phyloP scores from a whole-genome alignment of 2,329 filamentous ascomycete genomes.

The Byssoonygena ceratinophila region DNA sequence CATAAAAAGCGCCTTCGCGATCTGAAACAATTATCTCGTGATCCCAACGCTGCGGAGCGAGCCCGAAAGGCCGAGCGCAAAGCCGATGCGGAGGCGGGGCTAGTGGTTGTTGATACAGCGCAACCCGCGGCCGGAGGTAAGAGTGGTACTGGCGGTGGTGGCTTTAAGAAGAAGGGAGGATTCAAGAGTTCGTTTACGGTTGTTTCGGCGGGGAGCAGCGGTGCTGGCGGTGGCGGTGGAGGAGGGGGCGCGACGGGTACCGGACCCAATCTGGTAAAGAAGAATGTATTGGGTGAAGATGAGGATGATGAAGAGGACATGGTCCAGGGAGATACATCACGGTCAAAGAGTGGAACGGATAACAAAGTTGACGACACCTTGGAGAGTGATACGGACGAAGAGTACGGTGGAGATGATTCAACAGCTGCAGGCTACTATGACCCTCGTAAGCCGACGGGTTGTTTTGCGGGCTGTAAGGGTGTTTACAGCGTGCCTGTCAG shows the following conservation, averaged over 20 bases:
- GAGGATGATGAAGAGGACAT: constrained; percentile 26
- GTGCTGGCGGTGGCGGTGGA: constrained; percentile 17
- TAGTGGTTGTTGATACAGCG: constrained; percentile 30
- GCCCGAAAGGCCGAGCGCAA: constrained; percentile 35
- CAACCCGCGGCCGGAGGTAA: constrained; percentile 17
- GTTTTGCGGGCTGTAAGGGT: constrained; percentile 32
- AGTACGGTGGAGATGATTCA: constrained; percentile 40
- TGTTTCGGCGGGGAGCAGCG: constrained; percentile 32
- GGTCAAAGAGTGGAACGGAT: not conserved
- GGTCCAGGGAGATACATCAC: constrained; percentile 18
- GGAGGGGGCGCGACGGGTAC: constrained; percentile 14
- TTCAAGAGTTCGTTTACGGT: constrained; percentile 67
- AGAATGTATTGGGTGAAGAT: constrained; percentile 36
- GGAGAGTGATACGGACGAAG: constrained; percentile 61
- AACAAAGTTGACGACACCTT: constrained; percentile 42
- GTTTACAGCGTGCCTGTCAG: constrained; percentile 13
- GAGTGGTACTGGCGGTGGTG: constrained; percentile 27
- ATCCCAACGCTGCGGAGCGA: constrained; percentile 36
- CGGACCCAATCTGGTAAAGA: constrained; percentile 24
- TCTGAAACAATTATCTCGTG: constrained; percentile 37
- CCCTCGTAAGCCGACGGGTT: constrained; percentile 43
- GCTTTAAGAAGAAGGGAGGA: constrained; percentile 73
- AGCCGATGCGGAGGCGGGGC: constrained; percentile 34
- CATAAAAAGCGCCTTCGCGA: constrained; percentile 61
- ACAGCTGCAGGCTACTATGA: constrained; percentile 40